phyloP scores from a whole-genome alignment of 192 early-diverging fungal genomes.

The Geosiphon pyriformis region DNA sequence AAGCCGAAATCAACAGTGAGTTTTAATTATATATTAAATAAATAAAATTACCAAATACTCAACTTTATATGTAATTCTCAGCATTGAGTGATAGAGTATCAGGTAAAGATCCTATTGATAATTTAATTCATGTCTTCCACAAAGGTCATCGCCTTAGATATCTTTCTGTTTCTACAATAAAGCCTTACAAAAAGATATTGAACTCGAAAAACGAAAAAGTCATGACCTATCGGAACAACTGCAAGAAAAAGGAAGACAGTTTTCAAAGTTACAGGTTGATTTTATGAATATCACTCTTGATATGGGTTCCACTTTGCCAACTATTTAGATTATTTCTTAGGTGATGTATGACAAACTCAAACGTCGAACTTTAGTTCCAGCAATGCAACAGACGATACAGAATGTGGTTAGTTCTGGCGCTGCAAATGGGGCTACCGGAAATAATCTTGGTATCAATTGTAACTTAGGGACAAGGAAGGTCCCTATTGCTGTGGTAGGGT shows the following conservation, averaged over 20 bases:
- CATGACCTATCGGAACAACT: conserved; percentile 19
- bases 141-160: too few species aligned
- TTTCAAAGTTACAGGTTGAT: conserved; percentile 21
- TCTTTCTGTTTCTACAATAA: not conserved
- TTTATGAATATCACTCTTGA: too few species aligned
- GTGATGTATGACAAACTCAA: conserved; percentile 20
- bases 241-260: conserved; percentile 21
- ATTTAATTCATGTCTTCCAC: not conserved
- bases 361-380: conserved; percentile 21
- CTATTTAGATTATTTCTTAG: too few species aligned
- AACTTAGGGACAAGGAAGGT: not conserved
- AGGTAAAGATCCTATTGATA: not conserved
- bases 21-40: not conserved
- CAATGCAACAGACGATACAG: conserved; percentile 19
- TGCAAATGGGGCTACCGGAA: not conserved
- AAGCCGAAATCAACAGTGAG: conserved; percentile 28
- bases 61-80: not conserved
- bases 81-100: conserved; percentile 9
- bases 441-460: not conserved
- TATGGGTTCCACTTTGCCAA: too few species aligned
- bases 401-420: not conserved
- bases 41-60: not conserved
- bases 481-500: not conserved
- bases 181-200: conserved; percentile 21
- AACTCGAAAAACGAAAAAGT: conserved; percentile 22